Base-by-base conservation (phyloP, 257 asterid genomes). In the Leonotis leonurus region DNA sequence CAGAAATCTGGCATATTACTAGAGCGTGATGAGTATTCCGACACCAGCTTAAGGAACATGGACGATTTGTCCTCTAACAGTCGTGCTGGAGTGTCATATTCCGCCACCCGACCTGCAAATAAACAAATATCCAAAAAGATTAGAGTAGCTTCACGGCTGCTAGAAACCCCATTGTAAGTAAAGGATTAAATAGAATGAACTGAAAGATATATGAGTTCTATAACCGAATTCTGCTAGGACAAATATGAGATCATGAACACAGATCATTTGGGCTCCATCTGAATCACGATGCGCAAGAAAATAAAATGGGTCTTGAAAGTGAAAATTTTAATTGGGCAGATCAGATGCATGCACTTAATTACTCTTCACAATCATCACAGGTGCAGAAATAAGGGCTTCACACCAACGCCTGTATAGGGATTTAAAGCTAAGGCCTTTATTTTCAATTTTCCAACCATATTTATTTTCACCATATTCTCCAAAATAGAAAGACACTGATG, bases 31-130 rank as follows among this genome's bases (percentile, higher is more conserved):
- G 99, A 87, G 80, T 93, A 89, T 57, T 93, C 99, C 0, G 87
- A 75, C 25, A 93, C 99, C 75, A 93, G 78, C 88, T 78, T 93
- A 17, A 93, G 88, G 73, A 93, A 93, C 99, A 93, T 89, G 30
- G 99, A 93, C 16, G 95, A 89, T 67, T 87, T 85, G 77, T 93
- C 96, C 78, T 93, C 99, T 60, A 93, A 49, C 60, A 93, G 89
- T 56, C 88, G 80, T 54, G 85, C 77, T 2, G 99, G 99, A 50
- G 94, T 80, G 59, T 89, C 96, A 43, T 82, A 93, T 79, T 93
- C 99, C 21, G 97, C 94, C 13, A 93, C 95, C 68, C 95, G 88
- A 55, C 99, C 99, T 93, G 86, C 70, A 76, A 51, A 71, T 48
- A 29, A 18, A 12, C 26, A 20, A 51, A 44, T 20, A 30, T 29